Percentiles rank a stretch among this genome's conserved stretches.
Conservation (phyloP, 768 basidiomycete genomes). For the Pholiota conissans region DNA sequence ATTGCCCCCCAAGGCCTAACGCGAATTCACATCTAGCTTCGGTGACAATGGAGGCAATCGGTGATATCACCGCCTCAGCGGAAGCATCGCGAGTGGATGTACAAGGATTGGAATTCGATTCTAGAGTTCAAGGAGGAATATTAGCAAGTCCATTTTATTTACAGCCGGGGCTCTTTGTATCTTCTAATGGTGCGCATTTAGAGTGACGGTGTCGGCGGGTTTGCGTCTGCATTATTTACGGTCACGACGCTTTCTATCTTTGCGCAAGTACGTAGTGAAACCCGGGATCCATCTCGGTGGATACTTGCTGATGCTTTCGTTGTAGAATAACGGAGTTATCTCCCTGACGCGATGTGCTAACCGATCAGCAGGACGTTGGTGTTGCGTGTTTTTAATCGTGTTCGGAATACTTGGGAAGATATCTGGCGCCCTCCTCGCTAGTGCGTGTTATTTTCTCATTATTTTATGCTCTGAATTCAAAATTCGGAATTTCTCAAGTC, state of each 20-base stretch:
- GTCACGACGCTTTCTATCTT: constrained; percentile 79
- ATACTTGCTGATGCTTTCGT: no score
- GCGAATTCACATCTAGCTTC: constrained; percentile 43
- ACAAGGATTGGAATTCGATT: constrained; percentile 73
- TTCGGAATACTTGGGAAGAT: constrained; percentile 81
- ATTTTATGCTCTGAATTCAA: not conserved
- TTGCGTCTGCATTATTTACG: constrained; percentile 76
- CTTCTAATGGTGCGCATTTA: not conserved
- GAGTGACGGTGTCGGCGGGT: constrained; percentile 73
- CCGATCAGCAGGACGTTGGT: constrained; percentile 75
- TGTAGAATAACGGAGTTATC: constrained; percentile 81
- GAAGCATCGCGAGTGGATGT: constrained; percentile 76
- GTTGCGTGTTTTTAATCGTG: constrained; percentile 73
- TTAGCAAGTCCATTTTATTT: constrained; percentile 34
- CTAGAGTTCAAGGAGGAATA: constrained; percentile 79
- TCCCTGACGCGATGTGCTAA: constrained; percentile 83
- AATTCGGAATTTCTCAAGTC: constrained; percentile 28
- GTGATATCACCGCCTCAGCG: constrained; percentile 78
- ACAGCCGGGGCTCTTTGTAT: not conserved
- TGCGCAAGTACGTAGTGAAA: constrained; percentile 45
- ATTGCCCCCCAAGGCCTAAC: not conserved
- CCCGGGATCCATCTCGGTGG: no score
- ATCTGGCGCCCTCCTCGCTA: constrained; percentile 79
- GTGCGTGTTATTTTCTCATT: not conserved
- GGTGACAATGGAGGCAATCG: constrained; percentile 80